Evolutionary conservation across 768 basidiomycete species (phyloP), one percentile per base, ranked within the genome.

Genomic region (Agaricus sinodeliciosus): DNA sequence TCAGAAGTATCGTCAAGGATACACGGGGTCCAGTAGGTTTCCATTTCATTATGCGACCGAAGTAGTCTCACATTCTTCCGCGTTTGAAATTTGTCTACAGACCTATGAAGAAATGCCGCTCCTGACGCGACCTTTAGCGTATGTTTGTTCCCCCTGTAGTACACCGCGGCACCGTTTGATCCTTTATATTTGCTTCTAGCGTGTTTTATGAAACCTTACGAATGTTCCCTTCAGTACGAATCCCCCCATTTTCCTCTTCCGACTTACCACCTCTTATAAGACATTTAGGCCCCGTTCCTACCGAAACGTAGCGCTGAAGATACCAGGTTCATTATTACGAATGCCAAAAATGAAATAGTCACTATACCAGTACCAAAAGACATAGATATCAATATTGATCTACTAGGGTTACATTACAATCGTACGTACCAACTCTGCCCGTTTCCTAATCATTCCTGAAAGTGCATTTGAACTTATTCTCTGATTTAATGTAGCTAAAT

Each of bases 251-350:
- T 28, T 28, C 43, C 11, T 12, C 25, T 5, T 13, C 8, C 22
- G 22, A 25, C 22, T 3, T 22, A 43, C 25, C 13, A 22, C 19
- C 12, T 5, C 25, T 58, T 34, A 54, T 28, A 11, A n/a, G 4
- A 9, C 22, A 19, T 42, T 16, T 34, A 76, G 75, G 73, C 71
- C 13, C 53, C 66, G 5, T 59, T 49, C 3, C 65, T 81, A 9
- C 79, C 78, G 6, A 81, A 81, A 59, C 34, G 54, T 4, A 67
- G 68, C 41, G 68, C 70, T 0, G 75, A 79, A 58, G 79, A 81
- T 49, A 77, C 77, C 0, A 67, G 63, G 15, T 58, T 74, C 36
- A 60, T 62, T 3, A 61, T 62, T 3, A 69, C 62, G 12, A 69
- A 72, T 52, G 50, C 56, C 2, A 57, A 67, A 9, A 77, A 74